Evolutionary conservation across 257 asterid genomes (phyloP), one percentile per base, ranked within the genome.

Genomic region (Oldenlandia corymbosa): DNA sequence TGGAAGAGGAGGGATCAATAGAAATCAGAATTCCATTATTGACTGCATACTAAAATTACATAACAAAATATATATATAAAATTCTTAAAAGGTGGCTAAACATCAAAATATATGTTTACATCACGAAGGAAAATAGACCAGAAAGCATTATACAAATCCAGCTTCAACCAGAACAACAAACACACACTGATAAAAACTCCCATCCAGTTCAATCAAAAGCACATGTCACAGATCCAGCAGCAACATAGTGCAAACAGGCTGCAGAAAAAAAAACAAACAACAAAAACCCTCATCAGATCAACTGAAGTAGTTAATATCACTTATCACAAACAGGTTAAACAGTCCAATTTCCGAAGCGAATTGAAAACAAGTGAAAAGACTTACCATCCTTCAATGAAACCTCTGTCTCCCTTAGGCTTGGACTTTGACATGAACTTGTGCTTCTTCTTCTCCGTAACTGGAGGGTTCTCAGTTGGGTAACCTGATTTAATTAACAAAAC

Each of bases 381-480:
- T 71, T 78, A 80, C 92, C 92, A 84, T 76, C 95, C 95, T 75
- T 87, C 88, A 62, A 87, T 43, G 75, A 82, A 87, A 7, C 95
- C 90, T 58, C 83, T 76, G 0, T 86, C 88, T 60, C 91, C 95
- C 68, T 73, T 87, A 7, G 91, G 71, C 78, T 87, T 87, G 66
- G 87, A 61, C 72, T 65, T 68, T 39, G 86, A 61, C 76, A 72
- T 71, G 26, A 63, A 76, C 75, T 71, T 84, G 73, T 58, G 78
- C 71, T 76, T 79, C 77, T 80, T 80, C 75, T 80, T 80, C 47
- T 27, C 78, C 14, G 13, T 34, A 20, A 8, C 21, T 17, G 72
- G 70, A 26, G 75, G 77, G 65, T 75, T 69, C 62, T 81, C 81
- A 26, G 74, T 70, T 23, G 91, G 91, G 54, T 86, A 87, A 43